Evolutionary conservation across 495 filamentous ascomycete species (phyloP), one percentile per base, ranked within the genome.

Genomic region (Annulohypoxylon bovei): DNA sequence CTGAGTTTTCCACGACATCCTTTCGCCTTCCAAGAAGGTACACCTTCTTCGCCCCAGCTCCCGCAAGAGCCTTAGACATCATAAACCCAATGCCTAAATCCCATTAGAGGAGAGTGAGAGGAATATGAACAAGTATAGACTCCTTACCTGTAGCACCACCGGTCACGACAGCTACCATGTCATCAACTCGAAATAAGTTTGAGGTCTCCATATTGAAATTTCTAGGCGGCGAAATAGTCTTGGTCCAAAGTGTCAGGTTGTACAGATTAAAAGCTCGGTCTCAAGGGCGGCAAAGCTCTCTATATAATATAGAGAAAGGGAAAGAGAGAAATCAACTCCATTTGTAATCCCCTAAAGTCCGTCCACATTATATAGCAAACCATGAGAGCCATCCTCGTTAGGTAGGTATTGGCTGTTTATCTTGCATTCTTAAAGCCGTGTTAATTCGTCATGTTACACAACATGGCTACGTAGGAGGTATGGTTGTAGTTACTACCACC

Each of bases 1-100:
- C 79, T 27, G 82, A 81, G 28, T 76, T 75, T 23, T 85, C 71
- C 1, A 91, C 83, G 4, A 83, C 74, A 22, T 86, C 82, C 53
- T 79, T 73, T 22, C 89, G 83, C 3, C 91, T 82, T 25, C 89
- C 90, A 44, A 92, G 73, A 70, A 93, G 87, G 81, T 91, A 93
- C 53, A 93, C 86, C 70, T 87, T 88, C 12, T 73, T 67, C 1
- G 91, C 90, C 9, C 91, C 91, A 68, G 90, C 89, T 53, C 70
- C 49, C 3, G 82, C 89, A 6, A 93, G 85, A 30, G 89, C 88
- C 57, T 81, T 82, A 0, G 91, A 83, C 82, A 91, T 92, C 78
- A 85, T 86, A 2, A 85, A 76, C 11, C 90, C 90, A 68, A 92
- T 88, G 4, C 90, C 90, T 90, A 50, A 8, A 4, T 14, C 4